Base-by-base conservation (phyloP, 306 rosid species). In the Rosa rugosa region DNA sequence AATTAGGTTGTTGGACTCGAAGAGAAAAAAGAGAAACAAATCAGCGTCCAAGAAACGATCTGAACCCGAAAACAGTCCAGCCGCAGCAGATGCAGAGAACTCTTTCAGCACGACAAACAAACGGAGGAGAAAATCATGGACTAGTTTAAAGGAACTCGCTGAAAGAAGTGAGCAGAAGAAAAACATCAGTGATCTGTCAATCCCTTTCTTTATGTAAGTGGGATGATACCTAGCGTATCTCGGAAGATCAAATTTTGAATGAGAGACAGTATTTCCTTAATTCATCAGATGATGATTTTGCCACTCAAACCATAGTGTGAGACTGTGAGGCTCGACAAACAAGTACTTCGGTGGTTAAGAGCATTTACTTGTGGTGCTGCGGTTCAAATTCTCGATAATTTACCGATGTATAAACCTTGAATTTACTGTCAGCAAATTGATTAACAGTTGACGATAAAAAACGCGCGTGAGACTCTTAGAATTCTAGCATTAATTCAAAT, bases 101-200 rank as follows among this genome's bases (percentile, higher is more conserved):
- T 51, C 82, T 20, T 75, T 3, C 17, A 67, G 85, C 83, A 54
- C 80, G 11, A 49, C 85, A 3, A 87, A 83, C 65, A 92, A 87
- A 86, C 77, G 92, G 60, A 80, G 91, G 57, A 83, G 78, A 85
- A 91, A 88, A 78, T 81, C 87, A 56, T 92, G 98, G 96, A 87
- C 92, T 18, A 87, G 94, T 84, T 91, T 94, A 83, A 94, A 90
- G 86, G 94, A 90, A 73, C 83, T 87, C 54, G 94, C 87, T 67
- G 79, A 77, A 42, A 78, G 72, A n/a, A 84, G 82, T 2, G 83
- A 85, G 69, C 80, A 59, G 23, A 81, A 41, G 16, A 76, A 81
- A 20, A 76, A 75, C 41, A 12, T 79, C 31, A 64, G 78, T 34
- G 74, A 83, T 78, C 80, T 87, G 79, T 46, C 80, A 42, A 79